phyloP scores from a whole-genome alignment of 495 filamentous ascomycete species.

The Daldinia vernicosa region DNA sequence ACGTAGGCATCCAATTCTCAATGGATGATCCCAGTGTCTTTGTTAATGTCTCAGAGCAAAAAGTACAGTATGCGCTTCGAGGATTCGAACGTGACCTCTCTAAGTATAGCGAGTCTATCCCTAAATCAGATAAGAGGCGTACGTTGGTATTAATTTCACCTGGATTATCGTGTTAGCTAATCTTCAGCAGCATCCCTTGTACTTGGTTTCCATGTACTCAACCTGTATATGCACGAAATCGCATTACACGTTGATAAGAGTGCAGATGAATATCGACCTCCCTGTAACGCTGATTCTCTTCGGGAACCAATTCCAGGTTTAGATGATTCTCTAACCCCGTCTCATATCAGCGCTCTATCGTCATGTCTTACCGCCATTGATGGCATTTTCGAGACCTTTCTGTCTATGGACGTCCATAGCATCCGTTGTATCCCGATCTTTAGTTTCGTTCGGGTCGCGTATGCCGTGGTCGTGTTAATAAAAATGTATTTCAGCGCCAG shows the following conservation, averaged over 20 bases:
- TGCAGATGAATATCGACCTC: conserved; percentile 66
- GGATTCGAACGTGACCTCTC: conserved; percentile 80
- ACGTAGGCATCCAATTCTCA: conserved; percentile 76
- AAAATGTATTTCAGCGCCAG: conserved; percentile 85
- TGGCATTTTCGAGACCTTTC: conserved; percentile 74
- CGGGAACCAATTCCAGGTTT: conserved; percentile 52
- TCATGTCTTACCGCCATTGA: conserved; percentile 77
- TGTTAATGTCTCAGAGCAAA: conserved; percentile 75
- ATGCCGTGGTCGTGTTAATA: conserved; percentile 85
- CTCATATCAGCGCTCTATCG: conserved; percentile 76
- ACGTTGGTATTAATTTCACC: conserved; percentile 31
- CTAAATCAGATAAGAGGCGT: conserved; percentile 58
- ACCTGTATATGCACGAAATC: conserved; percentile 88
- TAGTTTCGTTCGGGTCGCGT: conserved; percentile 79
- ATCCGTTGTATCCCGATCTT: conserved; percentile 79
- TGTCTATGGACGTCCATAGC: conserved; percentile 64
- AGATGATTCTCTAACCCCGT: conserved; percentile 60
- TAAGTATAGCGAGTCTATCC: conserved; percentile 67
- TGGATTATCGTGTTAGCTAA: conserved; percentile 21
- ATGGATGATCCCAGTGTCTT: conserved; percentile 75
- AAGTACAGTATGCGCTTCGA: conserved; percentile 76
- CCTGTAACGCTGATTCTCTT: conserved; percentile 55
- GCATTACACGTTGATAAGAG: conserved; percentile 77
- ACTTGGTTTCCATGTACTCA: conserved; percentile 70
- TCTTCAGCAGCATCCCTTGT: conserved; percentile 59